These are phyloP conservation scores for Nicotiana tomentosiformis DNA, from an alignment of 257 asterid genomes.

Conservation along the genomic window DNA sequence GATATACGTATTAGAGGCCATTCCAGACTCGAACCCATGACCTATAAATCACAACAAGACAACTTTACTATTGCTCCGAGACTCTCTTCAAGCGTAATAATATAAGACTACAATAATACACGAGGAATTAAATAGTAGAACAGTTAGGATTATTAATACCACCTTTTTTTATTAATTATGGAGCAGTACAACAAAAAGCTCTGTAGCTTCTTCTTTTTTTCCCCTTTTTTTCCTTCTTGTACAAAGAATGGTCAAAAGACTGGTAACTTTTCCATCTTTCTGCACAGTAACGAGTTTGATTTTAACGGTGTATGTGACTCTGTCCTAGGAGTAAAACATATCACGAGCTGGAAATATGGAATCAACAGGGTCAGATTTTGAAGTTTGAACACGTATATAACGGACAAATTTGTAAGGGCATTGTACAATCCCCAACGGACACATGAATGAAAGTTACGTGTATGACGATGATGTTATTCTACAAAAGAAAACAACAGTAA, in stretches of 20 bases:
- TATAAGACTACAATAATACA: no score
- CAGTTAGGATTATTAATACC: no score
- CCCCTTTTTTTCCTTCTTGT: no score
- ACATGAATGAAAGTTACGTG: conserved; percentile 12
- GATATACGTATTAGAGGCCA: no score
- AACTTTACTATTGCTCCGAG: no score
- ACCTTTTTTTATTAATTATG: no score
- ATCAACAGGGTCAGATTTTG: neutral
- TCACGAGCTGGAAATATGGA: conserved; percentile 5
- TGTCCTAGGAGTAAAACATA: neutral
- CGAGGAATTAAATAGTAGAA: no score
- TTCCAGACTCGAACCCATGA: fast-evolving
- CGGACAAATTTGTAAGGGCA: neutral
- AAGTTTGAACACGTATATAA: conserved; percentile 4
- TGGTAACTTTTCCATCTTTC: neutral
- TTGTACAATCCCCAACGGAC: conserved; percentile 12
- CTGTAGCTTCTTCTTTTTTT: no score
- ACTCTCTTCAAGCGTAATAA: no score
- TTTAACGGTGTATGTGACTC: neutral
- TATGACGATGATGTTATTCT: neutral
- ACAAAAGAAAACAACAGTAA: no score
- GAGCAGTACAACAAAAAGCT: no score
- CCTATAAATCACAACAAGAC: no score
- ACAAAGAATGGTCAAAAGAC: neutral
- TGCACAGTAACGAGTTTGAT: neutral